Evolutionary conservation across 371 early-diverging fungal genomes (phyloP), one percentile per base, ranked within the genome.

Genomic region (Vairimorpha necatrix): DNA sequence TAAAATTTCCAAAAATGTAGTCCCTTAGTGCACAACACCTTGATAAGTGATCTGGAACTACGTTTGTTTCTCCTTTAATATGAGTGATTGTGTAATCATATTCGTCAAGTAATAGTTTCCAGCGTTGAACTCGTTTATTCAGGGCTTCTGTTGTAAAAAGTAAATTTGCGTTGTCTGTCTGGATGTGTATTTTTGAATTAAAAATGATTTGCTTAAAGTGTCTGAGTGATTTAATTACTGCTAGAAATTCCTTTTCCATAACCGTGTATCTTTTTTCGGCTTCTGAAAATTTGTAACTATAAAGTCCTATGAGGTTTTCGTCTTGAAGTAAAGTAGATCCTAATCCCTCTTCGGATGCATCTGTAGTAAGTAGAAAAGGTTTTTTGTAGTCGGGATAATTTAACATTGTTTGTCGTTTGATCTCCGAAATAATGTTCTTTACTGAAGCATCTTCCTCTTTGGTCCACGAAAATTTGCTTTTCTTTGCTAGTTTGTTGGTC

Each of bases 261-360:
- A n/a, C 56, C 20, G 56, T 54, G 26, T 54, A 54, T 54, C 56
- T 18, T n/a, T 54, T 9, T 54, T n/a, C 22, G 56, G 56, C 22
- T 11, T n/a, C 22, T 26, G 20, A 20, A 14, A 54, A 54, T 54
- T 54, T 54, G 22, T 54, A 54, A 26, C 56, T 54, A 26, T 11
- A 54, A 9, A 54, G 56, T 9, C 56, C 56, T 11, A 54, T 54
- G 9, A 54, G 20, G 6, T 54, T 54, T 11, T 54, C 22, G 18
- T 54, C 56, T 24, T 54, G 56, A 14, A 6, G 18, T 54, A 54
- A n/a, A 24, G 56, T 11, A 9, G 56, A 11, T 11, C 56, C 20
- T 11, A 54, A 7, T 9, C 56, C 56, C 22, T 9, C 42, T 11
- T 42, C 42, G 42, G 42, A 42, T 42, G 42, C 42, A 16, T 42